phyloP scores from a whole-genome alignment of 2,329 filamentous ascomycete genomes.

The Mariannaea sp. region DNA sequence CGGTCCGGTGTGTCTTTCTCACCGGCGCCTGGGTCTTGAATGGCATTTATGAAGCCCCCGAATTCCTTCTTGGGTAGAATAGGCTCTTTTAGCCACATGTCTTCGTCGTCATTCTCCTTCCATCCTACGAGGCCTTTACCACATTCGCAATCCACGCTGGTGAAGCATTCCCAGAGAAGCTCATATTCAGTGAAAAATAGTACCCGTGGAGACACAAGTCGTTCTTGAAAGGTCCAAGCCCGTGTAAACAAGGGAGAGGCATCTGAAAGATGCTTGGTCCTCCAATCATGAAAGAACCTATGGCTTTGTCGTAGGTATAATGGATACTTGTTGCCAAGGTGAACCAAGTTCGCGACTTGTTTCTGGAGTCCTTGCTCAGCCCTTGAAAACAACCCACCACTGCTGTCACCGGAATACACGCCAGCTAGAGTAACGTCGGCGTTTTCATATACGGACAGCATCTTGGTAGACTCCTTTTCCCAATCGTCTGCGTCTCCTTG shows the following conservation, averaged over 20 bases:
- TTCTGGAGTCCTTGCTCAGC: background rate
- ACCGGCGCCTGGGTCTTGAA: too few species aligned
- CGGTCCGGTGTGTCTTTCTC: too few species aligned
- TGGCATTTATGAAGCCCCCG: too few species aligned
- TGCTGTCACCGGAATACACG: background rate
- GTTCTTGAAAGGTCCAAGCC: constrained; percentile 2
- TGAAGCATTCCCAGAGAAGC: background rate
- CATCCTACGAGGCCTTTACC: too few species aligned
- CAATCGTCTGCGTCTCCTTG: background rate
- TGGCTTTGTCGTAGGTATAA: background rate
- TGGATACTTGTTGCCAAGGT: background rate
- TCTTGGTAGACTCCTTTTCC: background rate
- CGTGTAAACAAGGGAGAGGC: background rate
- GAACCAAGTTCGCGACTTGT: background rate
- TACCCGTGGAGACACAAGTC: background rate
- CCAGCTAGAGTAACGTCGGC: background rate
- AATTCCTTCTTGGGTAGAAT: too few species aligned
- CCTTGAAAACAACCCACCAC: background rate
- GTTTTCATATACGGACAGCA: constrained; percentile 1
- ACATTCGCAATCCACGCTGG: too few species aligned
- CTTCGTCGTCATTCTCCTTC: too few species aligned
- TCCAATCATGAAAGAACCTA: too few species aligned
- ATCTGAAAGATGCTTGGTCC: background rate
- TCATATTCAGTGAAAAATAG: background rate
- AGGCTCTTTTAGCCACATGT: too few species aligned